These are phyloP conservation scores for Penicillium coprophilum DNA, from an alignment of 495 filamentous ascomycete genomes.

Conservation along the genomic window DNA sequence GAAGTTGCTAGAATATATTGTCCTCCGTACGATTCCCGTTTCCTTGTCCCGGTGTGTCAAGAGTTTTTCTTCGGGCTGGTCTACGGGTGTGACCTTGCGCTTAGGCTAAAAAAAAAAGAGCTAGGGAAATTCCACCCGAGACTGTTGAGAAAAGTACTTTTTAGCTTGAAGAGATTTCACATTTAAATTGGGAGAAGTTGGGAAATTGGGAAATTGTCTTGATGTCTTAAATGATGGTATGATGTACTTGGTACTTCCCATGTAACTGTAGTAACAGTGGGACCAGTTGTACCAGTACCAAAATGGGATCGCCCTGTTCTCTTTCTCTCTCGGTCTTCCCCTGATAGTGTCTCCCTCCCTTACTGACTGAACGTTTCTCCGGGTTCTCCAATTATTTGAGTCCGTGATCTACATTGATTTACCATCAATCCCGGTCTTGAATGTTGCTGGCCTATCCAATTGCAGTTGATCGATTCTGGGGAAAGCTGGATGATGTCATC, in stretches of 20 bases:
- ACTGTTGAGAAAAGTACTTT: not conserved
- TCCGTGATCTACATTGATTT: not conserved
- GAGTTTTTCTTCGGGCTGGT: constrained; percentile 5
- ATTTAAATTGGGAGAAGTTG: too few relatives aligned
- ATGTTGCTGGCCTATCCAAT: not conserved
- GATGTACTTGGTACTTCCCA: not conserved
- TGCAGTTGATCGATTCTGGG: not conserved
- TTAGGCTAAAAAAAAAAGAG: not conserved
- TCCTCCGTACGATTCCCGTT: not conserved
- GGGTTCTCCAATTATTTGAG: not conserved
- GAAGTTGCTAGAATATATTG: too few relatives aligned
- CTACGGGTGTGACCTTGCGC: not conserved
- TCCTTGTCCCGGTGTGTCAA: constrained; percentile 1
- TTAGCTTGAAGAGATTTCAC: not conserved
- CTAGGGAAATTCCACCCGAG: constrained; percentile 4
- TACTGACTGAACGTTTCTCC: not conserved
- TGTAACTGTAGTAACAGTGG: not conserved
- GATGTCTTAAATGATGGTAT: not conserved
- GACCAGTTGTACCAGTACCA: not conserved
- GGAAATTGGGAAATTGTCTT: not conserved
- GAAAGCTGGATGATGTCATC: constrained; percentile 6
- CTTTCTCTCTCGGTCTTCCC: not conserved
- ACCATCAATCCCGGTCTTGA: not conserved
- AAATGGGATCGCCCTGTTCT: not conserved
- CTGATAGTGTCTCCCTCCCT: not conserved